Evolutionary conservation across 176 grass and related monocot species (phyloP), one percentile per base, ranked within the genome.

Genomic region (Otatea glauca): DNA sequence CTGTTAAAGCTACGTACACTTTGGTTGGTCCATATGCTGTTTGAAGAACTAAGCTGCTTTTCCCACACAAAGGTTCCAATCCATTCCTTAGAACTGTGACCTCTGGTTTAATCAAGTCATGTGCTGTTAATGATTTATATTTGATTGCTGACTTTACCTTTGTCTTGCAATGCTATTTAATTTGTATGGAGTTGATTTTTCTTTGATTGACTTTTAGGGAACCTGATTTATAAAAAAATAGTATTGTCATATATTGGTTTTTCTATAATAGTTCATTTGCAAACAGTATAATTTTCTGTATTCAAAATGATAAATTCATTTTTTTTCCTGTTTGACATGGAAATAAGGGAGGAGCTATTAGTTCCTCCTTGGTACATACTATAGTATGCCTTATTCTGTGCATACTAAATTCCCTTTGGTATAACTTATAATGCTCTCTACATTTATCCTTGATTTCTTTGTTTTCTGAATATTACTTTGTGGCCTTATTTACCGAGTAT

Each of bases 21-120:
- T 76, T 42, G 21, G 64, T 82, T 53, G 41, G n/a, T 62, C 65
- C 62, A 66, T 87, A 61, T 68, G 21, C 51, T 60, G 34, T 86
- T 72, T 64, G 54, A 77, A 83, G 65, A 77, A 83, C 37, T 64
- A 71, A 62, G 11, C 59, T 83, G 0, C 23, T 49, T 14, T 14
- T 68, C 11, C 9, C 11, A 37, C 64, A 50, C 39, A 83, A 41
- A 62, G 47, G 44, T 75, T 75, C 23, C 21, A 58, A 17, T 81
- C 37, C 42, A 5, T n/a, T 80, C 21, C 20, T 63, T 43, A 60
- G 34, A 70, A 74, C 42, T 37, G 68, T 39, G 43, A 51, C 27
- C 25, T 83, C 17, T 35, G 58, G 56, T 62, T 72, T 43, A 62
- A 75, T 38, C 69, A 83, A 65, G 58, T 42, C 44, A 9, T 25